A percentile compares a stretch with the other conserved stretches of the same genome.
These are phyloP conservation scores for Daedaleopsis nitida DNA, from an alignment of 768 basidiomycete species.

Conservation along the genomic window DNA sequence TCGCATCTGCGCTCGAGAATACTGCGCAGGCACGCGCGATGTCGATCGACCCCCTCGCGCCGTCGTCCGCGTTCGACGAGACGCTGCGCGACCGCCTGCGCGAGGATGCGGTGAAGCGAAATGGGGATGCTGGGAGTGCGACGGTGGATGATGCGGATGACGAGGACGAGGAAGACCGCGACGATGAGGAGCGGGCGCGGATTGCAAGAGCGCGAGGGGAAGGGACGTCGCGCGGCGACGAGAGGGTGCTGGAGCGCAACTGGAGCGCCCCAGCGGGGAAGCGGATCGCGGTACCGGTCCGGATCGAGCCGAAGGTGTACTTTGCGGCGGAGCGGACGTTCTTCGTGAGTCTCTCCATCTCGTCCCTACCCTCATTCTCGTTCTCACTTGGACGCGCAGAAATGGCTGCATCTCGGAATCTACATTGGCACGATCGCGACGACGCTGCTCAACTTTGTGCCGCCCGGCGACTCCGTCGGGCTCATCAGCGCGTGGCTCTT, in stretches of 20 bases:
- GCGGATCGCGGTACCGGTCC: slow-evolving; percentile 89
- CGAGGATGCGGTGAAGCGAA: slow-evolving; percentile 33
- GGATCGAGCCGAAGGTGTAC: slow-evolving; percentile 97
- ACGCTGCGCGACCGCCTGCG: slow-evolving; percentile 70
- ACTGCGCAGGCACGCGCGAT: slow-evolving; percentile 36
- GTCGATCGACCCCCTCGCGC: slow-evolving; percentile 86
- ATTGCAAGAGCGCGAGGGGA: slow-evolving; percentile 2
- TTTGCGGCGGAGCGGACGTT: slow-evolving; percentile 96
- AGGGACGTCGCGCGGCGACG: slow-evolving; percentile 32
- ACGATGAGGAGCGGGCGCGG: slow-evolving; percentile 5
- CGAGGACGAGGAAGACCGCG: slow-evolving; percentile 34
- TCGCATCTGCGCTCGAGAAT: slow-evolving; percentile 20
- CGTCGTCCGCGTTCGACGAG: slow-evolving; percentile 82
- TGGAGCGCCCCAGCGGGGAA: slow-evolving; percentile 87
- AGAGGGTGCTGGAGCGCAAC: slow-evolving; percentile 61
- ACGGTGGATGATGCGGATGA: slow-evolving; percentile 43
- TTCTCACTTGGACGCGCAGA: slow-evolving; percentile 45
- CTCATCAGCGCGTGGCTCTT: slow-evolving; percentile 88
- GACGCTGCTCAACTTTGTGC: slow-evolving; percentile 83
- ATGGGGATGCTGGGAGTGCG: slow-evolving; percentile 29
- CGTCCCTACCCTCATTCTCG: not conserved
- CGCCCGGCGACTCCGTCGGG: slow-evolving; percentile 70
- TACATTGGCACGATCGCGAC: slow-evolving; percentile 90
- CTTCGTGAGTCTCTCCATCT: slow-evolving; percentile 57
- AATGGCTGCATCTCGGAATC: slow-evolving; percentile 88